phyloP scores from a whole-genome alignment of 805 yeast genomes.

The Nakazawaea sp. region DNA sequence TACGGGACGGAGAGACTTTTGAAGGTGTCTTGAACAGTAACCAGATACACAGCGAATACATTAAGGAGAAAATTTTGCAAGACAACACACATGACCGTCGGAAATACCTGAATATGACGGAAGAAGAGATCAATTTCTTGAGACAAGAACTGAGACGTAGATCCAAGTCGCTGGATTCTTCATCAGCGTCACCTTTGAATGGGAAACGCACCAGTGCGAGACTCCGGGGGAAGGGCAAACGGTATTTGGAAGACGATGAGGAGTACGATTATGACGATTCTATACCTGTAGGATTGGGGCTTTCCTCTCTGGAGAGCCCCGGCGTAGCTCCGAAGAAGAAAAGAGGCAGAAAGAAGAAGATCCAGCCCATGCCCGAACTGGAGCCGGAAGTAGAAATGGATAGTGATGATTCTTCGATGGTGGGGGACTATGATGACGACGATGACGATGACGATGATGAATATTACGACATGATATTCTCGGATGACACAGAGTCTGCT shows the following conservation, averaged over 20 bases:
- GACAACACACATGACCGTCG: conserved; percentile 10
- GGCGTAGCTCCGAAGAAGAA: not conserved
- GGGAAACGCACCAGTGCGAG: conserved; percentile 6
- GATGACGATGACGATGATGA: conserved; percentile 5
- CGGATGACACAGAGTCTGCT: not conserved
- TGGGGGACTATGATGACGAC: conserved; percentile 1
- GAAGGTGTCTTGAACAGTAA: conserved; percentile 12
- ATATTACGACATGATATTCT: not conserved
- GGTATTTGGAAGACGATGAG: conserved; percentile 5
- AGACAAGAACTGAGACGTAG: conserved; percentile 4
- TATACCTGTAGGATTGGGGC: too few relatives aligned
- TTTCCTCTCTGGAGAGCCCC: not conserved
- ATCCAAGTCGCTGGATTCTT: not conserved
- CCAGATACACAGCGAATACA: conserved; percentile 11
- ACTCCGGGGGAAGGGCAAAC: not conserved
- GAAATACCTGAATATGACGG: conserved; percentile 7
- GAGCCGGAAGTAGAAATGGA: not conserved
- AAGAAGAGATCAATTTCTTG: conserved; percentile 5
- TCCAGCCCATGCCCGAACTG: not conserved
- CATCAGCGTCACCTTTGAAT: not conserved
- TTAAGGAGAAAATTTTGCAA: conserved; percentile 9
- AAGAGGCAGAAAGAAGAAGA: not conserved
- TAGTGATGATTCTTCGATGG: not conserved
- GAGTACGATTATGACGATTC: conserved; percentile 5
- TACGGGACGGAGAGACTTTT: conserved; percentile 11